Base-by-base conservation (phyloP, 768 basidiomycete genomes). In the Trametes meyenii region DNA sequence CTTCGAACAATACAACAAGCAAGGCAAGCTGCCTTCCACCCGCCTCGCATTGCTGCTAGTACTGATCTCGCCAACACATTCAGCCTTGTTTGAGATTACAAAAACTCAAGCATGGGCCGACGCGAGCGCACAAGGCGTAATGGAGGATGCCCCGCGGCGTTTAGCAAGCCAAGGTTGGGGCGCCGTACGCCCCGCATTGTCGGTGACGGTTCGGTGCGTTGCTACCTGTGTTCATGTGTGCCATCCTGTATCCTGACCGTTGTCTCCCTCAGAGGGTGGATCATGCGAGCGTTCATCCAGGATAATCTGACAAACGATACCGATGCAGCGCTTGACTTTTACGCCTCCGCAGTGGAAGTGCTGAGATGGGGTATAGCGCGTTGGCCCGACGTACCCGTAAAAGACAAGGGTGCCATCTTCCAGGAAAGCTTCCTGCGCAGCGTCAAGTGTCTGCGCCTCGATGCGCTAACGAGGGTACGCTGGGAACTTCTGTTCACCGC, bases 331-430 rank as follows among this genome's bases (percentile, higher is more conserved):
- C 56, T 77, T n/a, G 73, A 78, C 59, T 78, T 73, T 44, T 75
- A 73, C 42, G 67, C 69, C 14, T 70, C 72, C 7, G 76, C 75
- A 5, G 55, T 81, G 19, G 77, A 80, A 14, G 61, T 82, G 17
- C 68, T 83, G 3, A 69, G 78, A 35, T 80, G 81, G 77, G 82
- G 83, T 21, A 56, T 67, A 3, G 64, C 67, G 24, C 54, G 63
- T 7, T 83, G 80, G 77, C 51, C 21, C 23, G 66, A 81, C 60
- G 77, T 83, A 8, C 63, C 76, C 1, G 58, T 40, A 23, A 64
- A 73, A n/a, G 73, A 78, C 17, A 69, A 78, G 14, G 82, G 82
- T 4, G 69, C 67, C 11, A 75, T 84, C 13, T 84, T 84, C 53
- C 72, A 77, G 29, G 45, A 56, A 2, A 74, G 75, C 5, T 81